Percentiles rank a stretch among this genome's conserved stretches.
phyloP scores from a whole-genome alignment of 371 early-diverging fungal genomes.

The Rhizopus delemar region DNA sequence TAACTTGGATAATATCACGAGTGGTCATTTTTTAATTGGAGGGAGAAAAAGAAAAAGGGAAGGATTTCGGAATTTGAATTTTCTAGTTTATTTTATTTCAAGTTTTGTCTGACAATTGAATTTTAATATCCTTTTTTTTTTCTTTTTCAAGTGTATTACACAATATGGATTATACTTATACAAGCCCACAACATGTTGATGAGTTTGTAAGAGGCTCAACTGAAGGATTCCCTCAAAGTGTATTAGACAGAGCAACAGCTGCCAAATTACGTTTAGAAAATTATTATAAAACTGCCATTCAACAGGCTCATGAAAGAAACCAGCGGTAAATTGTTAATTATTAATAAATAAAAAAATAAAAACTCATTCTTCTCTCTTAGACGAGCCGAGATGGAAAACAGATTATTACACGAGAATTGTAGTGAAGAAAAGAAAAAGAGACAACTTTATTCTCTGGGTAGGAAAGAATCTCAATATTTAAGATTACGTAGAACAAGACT shows the following conservation, averaged over 20 bases:
- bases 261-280: constrained; percentile 87
- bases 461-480: constrained; percentile 92
- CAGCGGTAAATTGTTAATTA: constrained; percentile 55
- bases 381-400: constrained; percentile 79
- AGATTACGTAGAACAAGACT: constrained; percentile 90
- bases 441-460: constrained; percentile 76
- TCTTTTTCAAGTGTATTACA: not conserved
- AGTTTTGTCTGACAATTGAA: constrained; percentile 1
- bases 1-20: constrained; percentile 29
- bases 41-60: not conserved
- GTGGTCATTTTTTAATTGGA: not conserved
- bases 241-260: constrained; percentile 81
- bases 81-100: constrained; percentile 1
- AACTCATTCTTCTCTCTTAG: constrained; percentile 35
- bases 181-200: constrained; percentile 8
- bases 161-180: constrained; percentile 17
- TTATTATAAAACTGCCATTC: constrained; percentile 84
- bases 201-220: constrained; percentile 57
- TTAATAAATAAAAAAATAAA: not conserved
- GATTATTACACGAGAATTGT: constrained; percentile 71
- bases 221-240: constrained; percentile 69
- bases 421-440: constrained; percentile 87
- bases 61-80: not conserved
- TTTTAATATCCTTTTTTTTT: not conserved
- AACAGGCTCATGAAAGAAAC: constrained; percentile 88